These are phyloP conservation scores for Inga laurina DNA, from an alignment of 306 rosid species.

Conservation along the genomic window DNA sequence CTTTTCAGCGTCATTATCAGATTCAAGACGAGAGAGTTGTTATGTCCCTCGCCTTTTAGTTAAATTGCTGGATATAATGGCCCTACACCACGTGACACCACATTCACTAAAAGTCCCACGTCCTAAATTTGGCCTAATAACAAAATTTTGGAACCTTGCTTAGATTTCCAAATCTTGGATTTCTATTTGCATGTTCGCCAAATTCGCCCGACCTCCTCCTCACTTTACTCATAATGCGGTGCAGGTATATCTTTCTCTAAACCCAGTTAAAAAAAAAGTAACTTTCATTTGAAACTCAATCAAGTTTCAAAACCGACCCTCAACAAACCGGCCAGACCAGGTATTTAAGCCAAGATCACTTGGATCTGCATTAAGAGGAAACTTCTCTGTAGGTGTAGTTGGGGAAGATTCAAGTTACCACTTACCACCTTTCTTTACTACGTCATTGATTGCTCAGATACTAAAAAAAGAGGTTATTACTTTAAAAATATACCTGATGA, in stretches of 20 bases:
- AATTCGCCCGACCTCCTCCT: background rate
- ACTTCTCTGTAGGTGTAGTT: background rate
- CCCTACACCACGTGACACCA: conserved; percentile 35
- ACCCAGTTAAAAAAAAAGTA: background rate
- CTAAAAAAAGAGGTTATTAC: background rate
- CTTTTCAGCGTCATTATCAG: conserved; percentile 34
- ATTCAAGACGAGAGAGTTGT: conserved; percentile 19
- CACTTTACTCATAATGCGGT: too few species aligned
- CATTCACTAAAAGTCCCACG: conserved; percentile 20
- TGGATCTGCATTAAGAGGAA: background rate
- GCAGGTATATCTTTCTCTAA: too few species aligned
- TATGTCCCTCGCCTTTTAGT: conserved; percentile 17
- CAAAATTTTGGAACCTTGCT: background rate
- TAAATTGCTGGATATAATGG: conserved; percentile 11
- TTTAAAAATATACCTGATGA: background rate
- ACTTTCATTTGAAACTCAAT: background rate
- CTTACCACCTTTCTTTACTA: background rate
- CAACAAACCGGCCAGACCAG: background rate
- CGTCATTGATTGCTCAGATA: background rate
- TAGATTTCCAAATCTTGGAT: background rate
- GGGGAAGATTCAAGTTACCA: background rate
- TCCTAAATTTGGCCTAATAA: background rate
- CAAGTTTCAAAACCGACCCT: background rate
- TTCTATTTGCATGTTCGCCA: background rate
- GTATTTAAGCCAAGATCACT: background rate